These are phyloP conservation scores for Copromyces sp. DNA, from an alignment of 495 filamentous ascomycete species.

Conservation along the genomic window DNA sequence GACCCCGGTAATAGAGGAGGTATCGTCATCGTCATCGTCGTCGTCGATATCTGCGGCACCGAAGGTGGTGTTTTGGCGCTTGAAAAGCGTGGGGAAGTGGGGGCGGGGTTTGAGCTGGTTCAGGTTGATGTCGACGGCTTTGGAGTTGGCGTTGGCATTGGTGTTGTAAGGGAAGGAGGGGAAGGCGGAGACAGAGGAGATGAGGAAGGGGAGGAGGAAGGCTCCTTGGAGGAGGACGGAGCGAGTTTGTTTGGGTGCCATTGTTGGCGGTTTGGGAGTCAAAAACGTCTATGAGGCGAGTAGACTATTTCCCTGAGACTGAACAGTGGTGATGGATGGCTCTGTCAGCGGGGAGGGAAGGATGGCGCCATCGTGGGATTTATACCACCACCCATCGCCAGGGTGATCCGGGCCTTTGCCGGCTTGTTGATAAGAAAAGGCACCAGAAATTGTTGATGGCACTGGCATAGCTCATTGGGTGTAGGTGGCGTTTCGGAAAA, in stretches of 20 bases:
- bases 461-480: not conserved
- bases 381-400: not conserved
- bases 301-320: not conserved
- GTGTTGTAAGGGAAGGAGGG: not conserved
- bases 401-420: not conserved
- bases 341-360: not conserved
- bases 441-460: not conserved
- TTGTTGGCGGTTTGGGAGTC: not conserved
- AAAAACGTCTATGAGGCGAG: not conserved
- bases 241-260: not conserved
- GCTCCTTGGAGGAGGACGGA: not conserved
- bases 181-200: not conserved
- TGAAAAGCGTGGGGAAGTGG: not conserved
- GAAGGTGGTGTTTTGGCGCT: not conserved
- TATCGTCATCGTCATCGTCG: not conserved
- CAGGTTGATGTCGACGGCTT: not conserved
- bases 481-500: not conserved
- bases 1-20: not conserved
- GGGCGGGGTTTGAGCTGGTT: not conserved
- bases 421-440: not conserved
- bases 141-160: not conserved
- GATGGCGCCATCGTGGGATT: not conserved
- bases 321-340: not conserved
- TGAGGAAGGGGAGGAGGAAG: not conserved
- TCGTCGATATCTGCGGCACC: not conserved